Evolutionary conservation across 2,329 filamentous ascomycete species (phyloP).

Genomic region (Ceratocystis destructans): DNA sequence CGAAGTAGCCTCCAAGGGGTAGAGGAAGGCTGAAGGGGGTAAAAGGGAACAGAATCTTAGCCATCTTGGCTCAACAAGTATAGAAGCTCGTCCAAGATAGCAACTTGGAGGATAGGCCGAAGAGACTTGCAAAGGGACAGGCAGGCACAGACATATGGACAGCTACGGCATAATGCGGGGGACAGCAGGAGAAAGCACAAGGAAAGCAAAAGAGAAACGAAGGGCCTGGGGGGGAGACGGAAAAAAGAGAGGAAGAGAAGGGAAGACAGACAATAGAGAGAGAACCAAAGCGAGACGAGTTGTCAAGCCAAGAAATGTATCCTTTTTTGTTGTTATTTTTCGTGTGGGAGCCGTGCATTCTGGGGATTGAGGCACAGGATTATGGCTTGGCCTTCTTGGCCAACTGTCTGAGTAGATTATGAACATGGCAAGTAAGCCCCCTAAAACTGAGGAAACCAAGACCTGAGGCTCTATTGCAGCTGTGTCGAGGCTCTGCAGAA

Average conservation of each 20-base stretch:
- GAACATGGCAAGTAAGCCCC: background rate
- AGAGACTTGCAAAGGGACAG: background rate
- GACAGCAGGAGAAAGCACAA: background rate
- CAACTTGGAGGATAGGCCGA: background rate
- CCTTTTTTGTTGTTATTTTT: background rate
- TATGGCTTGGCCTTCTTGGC: constrained; percentile 5
- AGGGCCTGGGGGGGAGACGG: background rate
- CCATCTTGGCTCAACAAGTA: background rate
- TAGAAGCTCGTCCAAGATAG: background rate
- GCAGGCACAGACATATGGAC: background rate
- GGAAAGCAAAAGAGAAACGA: background rate
- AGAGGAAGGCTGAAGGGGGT: background rate
- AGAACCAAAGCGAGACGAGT: background rate
- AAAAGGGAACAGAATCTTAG: background rate
- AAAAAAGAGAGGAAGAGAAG: background rate
- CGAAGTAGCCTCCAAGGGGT: background rate
- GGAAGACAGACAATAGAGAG: background rate
- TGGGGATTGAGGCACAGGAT: background rate
- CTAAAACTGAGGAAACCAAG: background rate
- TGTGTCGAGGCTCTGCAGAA: background rate
- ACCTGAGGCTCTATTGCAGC: background rate
- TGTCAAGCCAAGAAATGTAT: background rate
- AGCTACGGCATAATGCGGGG: background rate
- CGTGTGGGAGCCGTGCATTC: background rate
- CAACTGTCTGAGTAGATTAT: background rate